Percentiles rank a stretch among this genome's conserved stretches.
phyloP scores from a whole-genome alignment of 345 rosid species.

The Acer negundo region DNA sequence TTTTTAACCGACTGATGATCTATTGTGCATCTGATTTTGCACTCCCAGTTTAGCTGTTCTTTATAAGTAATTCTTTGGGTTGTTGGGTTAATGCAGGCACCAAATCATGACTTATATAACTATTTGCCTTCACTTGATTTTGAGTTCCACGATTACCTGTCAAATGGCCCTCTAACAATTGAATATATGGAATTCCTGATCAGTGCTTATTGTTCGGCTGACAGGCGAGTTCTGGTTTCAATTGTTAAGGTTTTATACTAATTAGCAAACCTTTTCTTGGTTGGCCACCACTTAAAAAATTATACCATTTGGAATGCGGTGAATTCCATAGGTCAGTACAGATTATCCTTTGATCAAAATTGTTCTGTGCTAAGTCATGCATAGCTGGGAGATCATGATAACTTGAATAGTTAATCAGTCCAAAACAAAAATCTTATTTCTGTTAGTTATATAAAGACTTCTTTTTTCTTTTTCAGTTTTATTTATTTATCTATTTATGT shows the following conservation, averaged over 20 bases:
- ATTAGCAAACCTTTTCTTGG: not conserved
- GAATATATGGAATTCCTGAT: not conserved
- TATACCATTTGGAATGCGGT: not conserved
- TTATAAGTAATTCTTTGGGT: not conserved
- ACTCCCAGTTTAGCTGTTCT: not conserved
- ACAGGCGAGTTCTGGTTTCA: not conserved
- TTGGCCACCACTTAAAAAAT: not conserved
- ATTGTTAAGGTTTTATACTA: not conserved
- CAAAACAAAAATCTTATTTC: not conserved
- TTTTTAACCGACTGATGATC: not conserved
- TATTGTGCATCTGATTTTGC: not conserved
- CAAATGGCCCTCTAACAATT: not conserved
- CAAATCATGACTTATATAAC: not conserved
- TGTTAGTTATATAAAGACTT: not conserved
- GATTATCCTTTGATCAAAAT: not conserved
- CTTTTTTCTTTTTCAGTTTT: not conserved
- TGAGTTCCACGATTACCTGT: not conserved
- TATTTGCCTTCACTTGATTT: slow-evolving; percentile 3
- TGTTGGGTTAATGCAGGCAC: not conserved
- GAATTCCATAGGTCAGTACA: not conserved
- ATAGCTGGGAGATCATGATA: not conserved
- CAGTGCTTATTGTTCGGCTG: not conserved
- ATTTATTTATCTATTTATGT: not conserved
- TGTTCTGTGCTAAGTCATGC: not conserved
- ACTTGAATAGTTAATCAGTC: not conserved